These are phyloP conservation scores for Neofusicoccum parvum DNA, from an alignment of 2,329 filamentous ascomycete species.

Conservation along the genomic window DNA sequence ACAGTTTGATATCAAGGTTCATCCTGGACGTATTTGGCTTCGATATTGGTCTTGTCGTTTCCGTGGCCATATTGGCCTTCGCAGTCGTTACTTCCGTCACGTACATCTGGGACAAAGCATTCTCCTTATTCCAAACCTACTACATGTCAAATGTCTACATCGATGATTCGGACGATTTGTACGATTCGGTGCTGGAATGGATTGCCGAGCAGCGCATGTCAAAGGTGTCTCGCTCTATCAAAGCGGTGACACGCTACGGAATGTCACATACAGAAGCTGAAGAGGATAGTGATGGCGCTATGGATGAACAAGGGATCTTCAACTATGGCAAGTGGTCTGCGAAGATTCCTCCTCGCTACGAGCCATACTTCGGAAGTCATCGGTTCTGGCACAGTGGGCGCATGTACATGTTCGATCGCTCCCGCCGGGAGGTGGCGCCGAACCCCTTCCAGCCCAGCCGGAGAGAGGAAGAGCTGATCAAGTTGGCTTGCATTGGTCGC, in stretches of 20 bases:
- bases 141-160: conserved; percentile 48
- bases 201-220: conserved; percentile 45
- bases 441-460: conserved; percentile 26
- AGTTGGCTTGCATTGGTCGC: conserved; percentile 51
- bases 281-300: conserved; percentile 37
- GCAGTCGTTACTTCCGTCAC: conserved; percentile 41
- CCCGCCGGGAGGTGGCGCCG: conserved; percentile 33
- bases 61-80: conserved; percentile 45
- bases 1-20: conserved; percentile 50
- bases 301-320: conserved; percentile 48
- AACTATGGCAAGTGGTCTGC: conserved; percentile 54
- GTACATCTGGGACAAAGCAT: conserved; percentile 38
- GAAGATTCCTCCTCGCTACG: conserved; percentile 51
- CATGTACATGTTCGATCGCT: conserved; percentile 44
- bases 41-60: conserved; percentile 52
- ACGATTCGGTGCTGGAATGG: conserved; percentile 47
- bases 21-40: conserved; percentile 47
- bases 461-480: conserved; percentile 45
- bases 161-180: conserved; percentile 48
- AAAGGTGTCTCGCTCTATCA: conserved; percentile 39
- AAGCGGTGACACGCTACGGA: conserved; percentile 44
- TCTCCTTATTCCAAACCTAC: conserved; percentile 35
- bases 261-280: conserved; percentile 36
- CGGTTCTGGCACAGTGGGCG: conserved; percentile 47
- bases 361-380: conserved; percentile 52